Conservation (phyloP, 805 yeast species). For the Metschnikowia arizonensis region DNA sequence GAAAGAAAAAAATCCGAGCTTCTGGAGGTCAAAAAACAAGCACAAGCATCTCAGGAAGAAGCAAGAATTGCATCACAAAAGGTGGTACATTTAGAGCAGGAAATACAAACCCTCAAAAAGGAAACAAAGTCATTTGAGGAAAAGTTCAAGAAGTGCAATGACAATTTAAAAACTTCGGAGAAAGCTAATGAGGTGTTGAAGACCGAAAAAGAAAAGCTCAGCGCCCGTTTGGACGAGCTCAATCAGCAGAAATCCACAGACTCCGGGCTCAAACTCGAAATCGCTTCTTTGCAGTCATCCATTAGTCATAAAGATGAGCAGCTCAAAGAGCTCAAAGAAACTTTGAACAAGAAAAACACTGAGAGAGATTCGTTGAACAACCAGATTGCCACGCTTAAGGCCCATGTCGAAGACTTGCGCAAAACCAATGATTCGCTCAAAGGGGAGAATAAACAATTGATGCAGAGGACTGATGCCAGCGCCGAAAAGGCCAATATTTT, state of each 20-base stretch:
- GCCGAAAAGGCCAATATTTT: constrained; percentile 28
- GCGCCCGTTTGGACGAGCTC: constrained; percentile 29
- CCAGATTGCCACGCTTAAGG: constrained; percentile 36
- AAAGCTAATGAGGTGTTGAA: constrained; percentile 22
- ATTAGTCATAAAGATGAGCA: constrained; percentile 43
- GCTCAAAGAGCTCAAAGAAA: constrained; percentile 34
- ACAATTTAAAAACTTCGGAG: constrained; percentile 18
- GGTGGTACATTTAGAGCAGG: background rate
- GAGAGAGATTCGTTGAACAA: constrained; percentile 40
- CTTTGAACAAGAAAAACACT: constrained; percentile 29
- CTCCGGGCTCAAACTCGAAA: constrained; percentile 45
- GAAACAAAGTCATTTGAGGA: background rate
- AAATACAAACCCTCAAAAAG: background rate
- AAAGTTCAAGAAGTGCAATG: constrained; percentile 7
- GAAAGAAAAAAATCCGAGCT: background rate
- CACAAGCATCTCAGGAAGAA: background rate
- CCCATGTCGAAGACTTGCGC: constrained; percentile 39
- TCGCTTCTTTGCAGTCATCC: constrained; percentile 44
- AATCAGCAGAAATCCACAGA: constrained; percentile 34
- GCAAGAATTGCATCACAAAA: background rate
- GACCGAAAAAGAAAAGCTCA: constrained; percentile 38
- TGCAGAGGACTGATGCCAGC: constrained; percentile 41
- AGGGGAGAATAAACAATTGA: constrained; percentile 38
- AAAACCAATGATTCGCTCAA: constrained; percentile 30
- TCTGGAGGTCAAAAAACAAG: background rate